phyloP scores from a whole-genome alignment of 495 filamentous ascomycete species.

The Aspergillus coremiiformis region DNA sequence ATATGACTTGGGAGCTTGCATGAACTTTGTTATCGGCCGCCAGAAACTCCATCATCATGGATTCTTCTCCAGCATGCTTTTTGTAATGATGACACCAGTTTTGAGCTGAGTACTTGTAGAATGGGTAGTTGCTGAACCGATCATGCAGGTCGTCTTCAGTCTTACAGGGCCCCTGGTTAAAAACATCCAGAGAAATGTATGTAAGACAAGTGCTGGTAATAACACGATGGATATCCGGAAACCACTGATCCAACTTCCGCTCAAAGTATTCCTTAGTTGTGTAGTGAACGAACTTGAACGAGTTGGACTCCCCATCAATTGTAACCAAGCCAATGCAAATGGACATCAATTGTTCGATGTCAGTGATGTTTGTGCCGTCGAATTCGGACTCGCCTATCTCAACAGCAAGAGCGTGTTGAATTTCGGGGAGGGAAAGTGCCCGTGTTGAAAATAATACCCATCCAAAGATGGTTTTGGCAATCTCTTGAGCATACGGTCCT shows the following conservation, averaged over 20 bases:
- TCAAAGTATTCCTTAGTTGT: slow-evolving; percentile 47
- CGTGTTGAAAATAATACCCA: slow-evolving; percentile 31
- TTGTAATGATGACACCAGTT: slow-evolving; percentile 42
- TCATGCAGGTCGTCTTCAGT: neutral
- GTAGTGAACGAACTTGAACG: slow-evolving; percentile 47
- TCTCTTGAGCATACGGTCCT: slow-evolving; percentile 8
- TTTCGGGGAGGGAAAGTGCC: slow-evolving; percentile 32
- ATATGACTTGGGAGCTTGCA: no score
- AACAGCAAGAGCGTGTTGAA: slow-evolving; percentile 44
- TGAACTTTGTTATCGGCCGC: no score
- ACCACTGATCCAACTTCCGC: slow-evolving; percentile 12
- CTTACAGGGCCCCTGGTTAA: neutral
- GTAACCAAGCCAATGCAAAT: slow-evolving; percentile 48
- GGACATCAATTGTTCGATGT: slow-evolving; percentile 35
- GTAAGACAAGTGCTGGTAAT: slow-evolving; percentile 14
- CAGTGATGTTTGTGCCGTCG: slow-evolving; percentile 33
- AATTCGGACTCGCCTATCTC: slow-evolving; percentile 20
- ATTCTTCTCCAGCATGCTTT: neutral
- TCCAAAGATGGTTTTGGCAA: slow-evolving; percentile 21
- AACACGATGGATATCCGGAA: slow-evolving; percentile 8
- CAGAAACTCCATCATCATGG: no score
- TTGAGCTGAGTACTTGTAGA: slow-evolving; percentile 36
- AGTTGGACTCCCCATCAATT: slow-evolving; percentile 34
- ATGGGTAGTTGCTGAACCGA: slow-evolving; percentile 12
- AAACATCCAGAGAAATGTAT: slow-evolving; percentile 14